Evolutionary conservation across 495 filamentous ascomycete species (phyloP).

Genomic region (Tuber calosporum): DNA sequence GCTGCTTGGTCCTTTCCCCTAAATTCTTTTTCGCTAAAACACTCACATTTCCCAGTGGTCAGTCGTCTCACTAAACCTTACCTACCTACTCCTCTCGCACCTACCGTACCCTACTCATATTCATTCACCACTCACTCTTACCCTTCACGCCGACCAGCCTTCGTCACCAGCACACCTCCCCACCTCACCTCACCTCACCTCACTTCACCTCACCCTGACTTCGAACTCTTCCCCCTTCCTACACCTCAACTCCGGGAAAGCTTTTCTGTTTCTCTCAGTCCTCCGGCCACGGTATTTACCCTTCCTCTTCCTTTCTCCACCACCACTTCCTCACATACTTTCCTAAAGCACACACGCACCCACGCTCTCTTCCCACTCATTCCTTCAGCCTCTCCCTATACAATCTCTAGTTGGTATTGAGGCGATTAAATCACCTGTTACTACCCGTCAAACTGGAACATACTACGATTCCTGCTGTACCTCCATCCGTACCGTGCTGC

Average conservation of each 20-base stretch:
- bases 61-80: background rate
- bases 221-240: background rate
- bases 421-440: conserved; percentile 28
- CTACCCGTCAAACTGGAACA: conserved; percentile 31
- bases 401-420: conserved; percentile 8
- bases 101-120: too few species aligned
- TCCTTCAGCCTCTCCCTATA: background rate
- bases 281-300: background rate
- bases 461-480: conserved; percentile 25
- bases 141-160: background rate
- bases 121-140: background rate
- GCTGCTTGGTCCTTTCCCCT: background rate
- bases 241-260: background rate
- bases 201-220: background rate
- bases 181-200: background rate
- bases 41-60: background rate
- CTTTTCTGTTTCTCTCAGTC: background rate
- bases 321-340: background rate
- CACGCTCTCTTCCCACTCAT: background rate
- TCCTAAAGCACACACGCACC: background rate
- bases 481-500: conserved; percentile 24
- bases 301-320: background rate
- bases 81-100: background rate
- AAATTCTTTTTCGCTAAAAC: background rate
- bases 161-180: background rate